Evolutionary conservation across 441 rosid species (phyloP), one percentile per base, ranked within the genome.

Genomic region (Erysimum cheiri): DNA sequence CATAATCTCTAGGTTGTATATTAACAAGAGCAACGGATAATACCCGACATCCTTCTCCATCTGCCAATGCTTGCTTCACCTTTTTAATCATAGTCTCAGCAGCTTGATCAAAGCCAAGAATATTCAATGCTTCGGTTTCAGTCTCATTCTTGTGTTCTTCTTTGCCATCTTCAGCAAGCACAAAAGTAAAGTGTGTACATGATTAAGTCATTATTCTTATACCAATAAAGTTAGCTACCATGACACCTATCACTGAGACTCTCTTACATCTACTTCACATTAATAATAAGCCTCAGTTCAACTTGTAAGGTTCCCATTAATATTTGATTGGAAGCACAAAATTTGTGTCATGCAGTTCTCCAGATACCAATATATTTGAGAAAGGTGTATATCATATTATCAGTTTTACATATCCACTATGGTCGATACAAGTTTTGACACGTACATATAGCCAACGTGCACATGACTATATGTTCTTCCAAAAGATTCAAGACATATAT

Each of bases 21-120:
- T 60, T 43, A 59, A 59, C 43, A 68, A 72, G 61, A 57, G 76
- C 44, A 58, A 68, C 9, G 67, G 29, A 54, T 40, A 53, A 55
- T 89, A 95, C 99, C 92, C 87, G 87, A 71, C 99, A 95, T 81
- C 98, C 99, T 88, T 95, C 98, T 74, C 88, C 95, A 69, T 88
- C 80, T 60, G 66, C 82, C 83, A 95, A 81, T 29, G 97, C 98
- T 58, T 89, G 88, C 86, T 87, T 95, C 81, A 89, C 95, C 80
- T 91, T 92, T 80, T 88, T 92, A 69, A 95, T 83, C 97, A 88
- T 75, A 33, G 84, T 85, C 78, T 95, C 97, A 71, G 98, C 85
- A 76, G 73, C 89, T 72, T 85, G 76, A 78, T 95, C 96, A 77
- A 95, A 85, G 71, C 95, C 90, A 53, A 87, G 85, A 6, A 70